Base-by-base conservation (phyloP, 2,329 filamentous ascomycete species). In the Talaromyces pinophilus region DNA sequence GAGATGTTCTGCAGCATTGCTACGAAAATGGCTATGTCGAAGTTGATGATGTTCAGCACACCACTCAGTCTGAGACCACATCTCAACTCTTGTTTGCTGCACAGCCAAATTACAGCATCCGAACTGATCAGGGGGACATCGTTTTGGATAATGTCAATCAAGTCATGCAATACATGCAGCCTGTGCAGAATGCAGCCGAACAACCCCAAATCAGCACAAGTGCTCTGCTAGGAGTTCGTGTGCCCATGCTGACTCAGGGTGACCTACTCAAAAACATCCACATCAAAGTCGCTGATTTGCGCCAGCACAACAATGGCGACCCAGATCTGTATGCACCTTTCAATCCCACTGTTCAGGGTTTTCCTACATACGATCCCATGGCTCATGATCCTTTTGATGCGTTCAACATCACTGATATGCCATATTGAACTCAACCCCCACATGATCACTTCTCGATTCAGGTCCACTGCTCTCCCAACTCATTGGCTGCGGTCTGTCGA, bases 1-100 rank as follows among this genome's bases (percentile, higher is more conserved):
- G 70, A 62, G 76, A 77, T 55, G 68, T 79, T 54, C 70, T 77
- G 64, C 69, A 72, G 8, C 69, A 76, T 62, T 76, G 75, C 67
- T 77, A 75, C 55, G 69, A 70, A 25, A 59, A 65, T 65, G 76
- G 75, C 22, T 75, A 75, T 69, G 70, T 76, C 40, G 57, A 68
- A 22, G 66, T 62, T 35, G 67, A 38, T 42, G 46, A 66, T 30
- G 63, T 28, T 19, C 30, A 38, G 5, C 7, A 30, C 46, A 38
- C 10, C 35, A 6, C 33, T 15, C 42, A 62, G 28, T 50, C 66
- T 50, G 68, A 64, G 33, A 62, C 67, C 22, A 63, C 63, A 2
- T 61, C 74, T 59, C 70, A 72, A 28, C 72, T 76, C 70, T 68
- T 72, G 25, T 72, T 75, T 60, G 68, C 71, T 67, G 68, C 71